Conservation (phyloP, 108 stramenopile genomes). For the Pseudonitzschia pungens region DNA sequence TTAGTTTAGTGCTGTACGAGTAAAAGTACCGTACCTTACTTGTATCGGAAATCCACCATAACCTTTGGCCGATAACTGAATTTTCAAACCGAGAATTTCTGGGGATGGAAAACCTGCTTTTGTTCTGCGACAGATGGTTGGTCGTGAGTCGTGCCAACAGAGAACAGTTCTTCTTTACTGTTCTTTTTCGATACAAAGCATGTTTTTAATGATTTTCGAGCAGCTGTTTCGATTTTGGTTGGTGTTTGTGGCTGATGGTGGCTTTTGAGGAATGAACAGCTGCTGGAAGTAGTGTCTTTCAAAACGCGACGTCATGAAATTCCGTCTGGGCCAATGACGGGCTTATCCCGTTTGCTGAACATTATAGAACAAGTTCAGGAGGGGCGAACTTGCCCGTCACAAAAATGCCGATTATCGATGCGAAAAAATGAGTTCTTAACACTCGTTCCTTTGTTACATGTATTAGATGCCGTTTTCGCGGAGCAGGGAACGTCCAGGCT, state of each 20-base stretch:
- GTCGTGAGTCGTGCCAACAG: neutral
- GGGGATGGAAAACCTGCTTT: neutral
- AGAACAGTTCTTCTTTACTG: neutral
- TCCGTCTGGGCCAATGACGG: neutral
- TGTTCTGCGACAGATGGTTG: conserved; percentile 8
- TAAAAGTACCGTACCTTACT: too few species aligned
- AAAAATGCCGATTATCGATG: neutral
- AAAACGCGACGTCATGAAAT: conserved; percentile 12
- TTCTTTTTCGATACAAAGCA: neutral
- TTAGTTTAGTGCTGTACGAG: too few species aligned
- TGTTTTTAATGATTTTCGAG: neutral
- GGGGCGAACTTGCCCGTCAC: neutral
- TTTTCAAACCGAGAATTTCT: neutral
- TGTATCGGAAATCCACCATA: too few species aligned
- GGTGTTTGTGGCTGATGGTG: neutral
- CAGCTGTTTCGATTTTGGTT: neutral
- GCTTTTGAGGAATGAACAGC: conserved; percentile 6
- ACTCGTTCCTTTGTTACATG: neutral
- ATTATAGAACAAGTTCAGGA: neutral
- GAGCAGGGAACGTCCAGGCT: too few species aligned
- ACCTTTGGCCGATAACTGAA: too few species aligned
- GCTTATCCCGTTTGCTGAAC: neutral
- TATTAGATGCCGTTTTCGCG: too few species aligned
- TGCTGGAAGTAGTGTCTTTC: conserved; percentile 8
- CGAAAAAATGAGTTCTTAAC: neutral